Percentiles rank a stretch among this genome's conserved stretches.
Conservation (phyloP, 352 stramenopile species). For the Phytophthora ramorum region DNA sequence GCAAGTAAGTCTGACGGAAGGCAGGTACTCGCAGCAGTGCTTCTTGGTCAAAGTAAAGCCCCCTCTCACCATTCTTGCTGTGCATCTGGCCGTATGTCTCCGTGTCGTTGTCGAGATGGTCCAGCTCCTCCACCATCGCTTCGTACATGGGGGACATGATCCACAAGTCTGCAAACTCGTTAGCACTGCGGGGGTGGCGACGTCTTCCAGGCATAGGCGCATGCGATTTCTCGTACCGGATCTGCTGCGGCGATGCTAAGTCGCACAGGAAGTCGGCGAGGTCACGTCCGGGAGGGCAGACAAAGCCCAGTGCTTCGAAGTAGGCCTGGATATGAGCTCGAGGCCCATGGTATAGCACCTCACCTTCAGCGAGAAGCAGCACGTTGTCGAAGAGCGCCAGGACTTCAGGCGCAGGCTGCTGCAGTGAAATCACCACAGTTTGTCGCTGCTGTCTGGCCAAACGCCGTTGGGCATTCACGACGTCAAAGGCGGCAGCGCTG, state of each 20-base stretch:
- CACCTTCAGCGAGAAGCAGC: conserved; percentile 87
- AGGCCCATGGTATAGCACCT: conserved; percentile 89
- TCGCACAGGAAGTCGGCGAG: conserved; percentile 62
- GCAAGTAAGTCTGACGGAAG: conserved; percentile 44
- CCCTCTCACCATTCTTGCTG: conserved; percentile 29
- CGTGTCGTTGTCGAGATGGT: conserved; percentile 36
- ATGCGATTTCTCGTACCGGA: conserved; percentile 40
- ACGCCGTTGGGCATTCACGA: conserved; percentile 44
- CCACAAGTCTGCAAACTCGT: conserved; percentile 54
- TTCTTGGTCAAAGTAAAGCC: conserved; percentile 41
- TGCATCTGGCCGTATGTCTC: conserved; percentile 25
- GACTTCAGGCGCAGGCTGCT: conserved; percentile 92
- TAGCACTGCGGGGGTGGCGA: conserved; percentile 39
- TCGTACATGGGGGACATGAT: conserved; percentile 52
- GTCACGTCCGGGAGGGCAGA: conserved; percentile 47
- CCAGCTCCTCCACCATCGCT: conserved; percentile 44
- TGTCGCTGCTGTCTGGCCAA: conserved; percentile 48
- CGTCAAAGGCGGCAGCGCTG: conserved; percentile 53
- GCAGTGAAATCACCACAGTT: conserved; percentile 76
- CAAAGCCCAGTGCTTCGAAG: conserved; percentile 79
- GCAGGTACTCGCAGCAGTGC: conserved; percentile 48
- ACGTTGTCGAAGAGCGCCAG: conserved; percentile 94
- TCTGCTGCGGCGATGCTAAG: conserved; percentile 46
- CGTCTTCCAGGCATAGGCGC: conserved; percentile 35
- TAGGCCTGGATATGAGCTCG: conserved; percentile 69